These are phyloP conservation scores for Corymbia maculata DNA, from an alignment of 345 rosid species.

Conservation along the genomic window DNA sequence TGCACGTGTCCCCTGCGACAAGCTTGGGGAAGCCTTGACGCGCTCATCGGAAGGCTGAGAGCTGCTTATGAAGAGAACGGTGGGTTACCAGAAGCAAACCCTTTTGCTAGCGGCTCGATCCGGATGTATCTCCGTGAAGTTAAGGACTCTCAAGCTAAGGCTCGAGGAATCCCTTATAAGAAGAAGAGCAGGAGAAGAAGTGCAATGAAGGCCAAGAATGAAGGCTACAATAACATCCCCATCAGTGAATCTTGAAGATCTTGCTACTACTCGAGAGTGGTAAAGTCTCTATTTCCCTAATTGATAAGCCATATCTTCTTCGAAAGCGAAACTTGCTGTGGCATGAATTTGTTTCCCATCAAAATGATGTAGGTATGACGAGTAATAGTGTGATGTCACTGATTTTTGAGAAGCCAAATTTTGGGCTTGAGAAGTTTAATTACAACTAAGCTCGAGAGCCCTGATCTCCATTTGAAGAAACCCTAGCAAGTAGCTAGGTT, in stretches of 20 bases:
- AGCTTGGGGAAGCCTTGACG: slow-evolving; percentile 39
- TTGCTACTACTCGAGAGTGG: neutral
- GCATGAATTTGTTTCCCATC: neutral
- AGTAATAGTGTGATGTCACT: neutral
- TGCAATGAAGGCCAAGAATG: neutral
- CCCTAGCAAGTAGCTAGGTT: neutral
- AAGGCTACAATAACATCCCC: neutral
- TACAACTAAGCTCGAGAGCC: neutral
- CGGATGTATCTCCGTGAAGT: slow-evolving; percentile 9
- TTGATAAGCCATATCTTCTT: neutral
- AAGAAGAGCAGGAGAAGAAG: slow-evolving; percentile 9
- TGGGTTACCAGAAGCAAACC: slow-evolving; percentile 25
- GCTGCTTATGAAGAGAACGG: slow-evolving; percentile 42
- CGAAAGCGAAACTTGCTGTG: neutral
- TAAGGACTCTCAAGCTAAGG: slow-evolving; percentile 15
- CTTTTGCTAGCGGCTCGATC: slow-evolving; percentile 15
- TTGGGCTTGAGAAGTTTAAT: neutral
- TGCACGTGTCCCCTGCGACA: slow-evolving; percentile 33
- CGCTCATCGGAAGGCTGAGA: slow-evolving; percentile 31
- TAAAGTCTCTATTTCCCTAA: neutral
- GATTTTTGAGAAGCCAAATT: neutral
- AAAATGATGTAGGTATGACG: neutral
- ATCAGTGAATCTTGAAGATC: neutral
- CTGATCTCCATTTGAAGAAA: neutral
- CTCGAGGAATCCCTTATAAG: slow-evolving; percentile 12